These are phyloP conservation scores for Thermomyces lanuginosus DNA, from an alignment of 2,329 filamentous ascomycete species.

Conservation along the genomic window DNA sequence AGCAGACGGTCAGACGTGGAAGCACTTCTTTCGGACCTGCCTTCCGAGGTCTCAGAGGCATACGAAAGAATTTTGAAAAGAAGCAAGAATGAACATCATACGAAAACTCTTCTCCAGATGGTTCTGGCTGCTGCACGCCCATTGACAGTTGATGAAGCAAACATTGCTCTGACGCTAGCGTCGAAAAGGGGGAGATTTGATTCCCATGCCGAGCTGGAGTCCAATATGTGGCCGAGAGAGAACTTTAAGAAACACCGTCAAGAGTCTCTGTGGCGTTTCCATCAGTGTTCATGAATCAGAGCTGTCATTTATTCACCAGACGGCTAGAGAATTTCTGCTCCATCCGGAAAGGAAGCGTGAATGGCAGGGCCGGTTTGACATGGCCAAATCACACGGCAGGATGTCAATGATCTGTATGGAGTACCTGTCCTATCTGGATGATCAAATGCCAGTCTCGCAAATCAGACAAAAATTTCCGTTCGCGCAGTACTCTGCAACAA, in stretches of 20 bases:
- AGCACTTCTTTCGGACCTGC: constrained; percentile 8
- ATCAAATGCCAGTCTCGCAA: no score
- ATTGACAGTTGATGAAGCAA: constrained; percentile 8
- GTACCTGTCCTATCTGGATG: constrained; percentile 2
- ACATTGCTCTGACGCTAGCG: constrained; percentile 4
- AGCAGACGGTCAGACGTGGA: constrained; percentile 4
- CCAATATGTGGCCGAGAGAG: constrained; percentile 11
- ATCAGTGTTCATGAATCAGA: constrained; percentile 16
- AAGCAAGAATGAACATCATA: constrained; percentile 3
- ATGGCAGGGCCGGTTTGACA: neutral
- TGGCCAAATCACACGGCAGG: neutral
- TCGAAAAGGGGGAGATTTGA: no score
- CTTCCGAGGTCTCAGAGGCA: constrained; percentile 11
- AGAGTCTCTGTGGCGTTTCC: constrained; percentile 24
- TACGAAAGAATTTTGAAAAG: constrained; percentile 9
- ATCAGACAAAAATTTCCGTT: no score
- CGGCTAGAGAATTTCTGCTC: constrained; percentile 11
- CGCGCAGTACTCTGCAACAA: neutral
- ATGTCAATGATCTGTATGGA: constrained; percentile 2
- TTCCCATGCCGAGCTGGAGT: constrained; percentile 5
- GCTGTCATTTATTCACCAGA: constrained; percentile 17
- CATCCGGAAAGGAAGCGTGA: neutral
- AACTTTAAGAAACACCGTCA: no score
- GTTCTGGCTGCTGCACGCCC: constrained; percentile 8
- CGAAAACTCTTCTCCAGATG: constrained; percentile 8